These are phyloP conservation scores for Bryopsis sp. DNA, from an alignment of 139 green algal genomes.

Conservation along the genomic window DNA sequence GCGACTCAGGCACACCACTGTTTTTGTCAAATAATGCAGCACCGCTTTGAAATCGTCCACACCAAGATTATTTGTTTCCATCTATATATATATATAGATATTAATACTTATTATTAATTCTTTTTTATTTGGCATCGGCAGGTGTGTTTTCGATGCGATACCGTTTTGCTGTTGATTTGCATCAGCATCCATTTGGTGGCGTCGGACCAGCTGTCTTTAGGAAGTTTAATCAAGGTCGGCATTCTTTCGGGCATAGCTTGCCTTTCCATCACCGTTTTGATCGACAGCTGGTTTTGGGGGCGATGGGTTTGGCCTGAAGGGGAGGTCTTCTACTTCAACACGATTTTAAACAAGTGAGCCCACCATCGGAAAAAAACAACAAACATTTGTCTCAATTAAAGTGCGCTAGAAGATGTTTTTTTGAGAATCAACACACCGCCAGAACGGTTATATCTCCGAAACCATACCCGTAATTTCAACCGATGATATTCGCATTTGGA, in stretches of 20 bases:
- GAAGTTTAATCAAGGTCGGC: background rate
- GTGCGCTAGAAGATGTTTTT: too few species aligned
- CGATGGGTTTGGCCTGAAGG: constrained; percentile 72
- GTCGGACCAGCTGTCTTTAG: background rate
- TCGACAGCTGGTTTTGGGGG: constrained; percentile 67
- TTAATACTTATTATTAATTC: too few species aligned
- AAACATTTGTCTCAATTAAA: too few species aligned
- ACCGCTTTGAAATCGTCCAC: too few species aligned
- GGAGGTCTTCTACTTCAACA: constrained; percentile 81
- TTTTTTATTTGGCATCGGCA: constrained; percentile 14
- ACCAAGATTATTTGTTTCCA: too few species aligned
- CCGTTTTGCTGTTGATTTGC: constrained; percentile 49
- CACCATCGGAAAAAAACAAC: background rate
- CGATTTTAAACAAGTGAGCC: constrained; percentile 47
- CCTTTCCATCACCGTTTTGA: constrained; percentile 32
- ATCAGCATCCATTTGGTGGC: constrained; percentile 11
- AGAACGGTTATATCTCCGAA: too few species aligned
- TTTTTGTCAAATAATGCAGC: too few species aligned
- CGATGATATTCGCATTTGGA: too few species aligned
- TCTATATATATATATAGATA: too few species aligned
- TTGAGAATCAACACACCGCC: background rate
- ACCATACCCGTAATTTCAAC: too few species aligned
- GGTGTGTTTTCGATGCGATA: constrained; percentile 67
- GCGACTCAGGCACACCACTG: too few species aligned
- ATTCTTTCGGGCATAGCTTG: constrained; percentile 14